Base-by-base conservation (phyloP, 768 basidiomycete species). In the Mycena filopes region DNA sequence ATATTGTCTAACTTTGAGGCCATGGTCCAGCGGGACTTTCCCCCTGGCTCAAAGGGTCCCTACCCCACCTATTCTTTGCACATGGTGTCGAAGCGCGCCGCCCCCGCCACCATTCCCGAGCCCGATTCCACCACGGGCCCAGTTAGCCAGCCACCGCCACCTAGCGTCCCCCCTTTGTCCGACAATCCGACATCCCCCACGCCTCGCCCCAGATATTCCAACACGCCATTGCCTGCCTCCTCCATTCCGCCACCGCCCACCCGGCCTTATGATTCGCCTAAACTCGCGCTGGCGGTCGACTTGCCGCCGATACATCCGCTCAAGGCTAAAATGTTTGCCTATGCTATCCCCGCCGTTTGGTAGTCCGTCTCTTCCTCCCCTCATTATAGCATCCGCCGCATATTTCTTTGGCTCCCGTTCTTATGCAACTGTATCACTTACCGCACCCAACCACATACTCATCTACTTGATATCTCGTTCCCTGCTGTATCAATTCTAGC, bases 31-130 rank as follows among this genome's bases (percentile, higher is more conserved):
- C 80, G 80, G 12, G 92, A 94, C 59, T 93, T 92, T 65, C 60
- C 72, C 12, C 61, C 62, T 18, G 76, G 77, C 18, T 71, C 84
- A 6, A 71, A 76, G 1, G 85, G 86, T 0, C 83, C 86, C 0
- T 93, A 89, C 59, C 91, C 91, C 0, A 84, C 86, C 0, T 91
- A 91, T 64, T 82, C 86, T 0, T 80, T 90, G 0, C 82, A 86
- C 0, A 84, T 88, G 70, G 86, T 87, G 0, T 89, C 89, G 63
- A 88, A 87, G 73, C 83, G 86, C 28, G 86, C 87, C 0, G 82
- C 83, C 1, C 75, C 78, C 16, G 81, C 81, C 0, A 79, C 83
- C 9, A 73, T 82, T 47, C 79, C 83, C 23, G 80, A 81, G 65
- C 80, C 82, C 20, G 76, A 77, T 33, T 74, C 78, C 28, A 80